Evolutionary conservation across 139 green algal species (phyloP).

Genomic region (Picochlorum costavermella): DNA sequence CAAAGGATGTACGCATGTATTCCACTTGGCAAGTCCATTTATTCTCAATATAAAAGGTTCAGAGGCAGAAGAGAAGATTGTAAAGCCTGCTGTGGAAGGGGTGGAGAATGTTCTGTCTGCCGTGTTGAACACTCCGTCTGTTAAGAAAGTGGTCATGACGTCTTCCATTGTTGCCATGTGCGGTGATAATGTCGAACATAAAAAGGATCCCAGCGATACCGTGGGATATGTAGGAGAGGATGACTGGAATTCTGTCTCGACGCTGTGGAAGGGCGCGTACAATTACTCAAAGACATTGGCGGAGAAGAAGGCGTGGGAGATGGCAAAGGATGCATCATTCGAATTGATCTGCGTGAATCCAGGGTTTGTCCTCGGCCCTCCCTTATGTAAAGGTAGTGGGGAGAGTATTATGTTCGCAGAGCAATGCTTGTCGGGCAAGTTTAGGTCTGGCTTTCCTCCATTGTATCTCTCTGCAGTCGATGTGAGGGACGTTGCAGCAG

Average conservation of each 20-base stretch:
- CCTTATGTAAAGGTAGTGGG: constrained; percentile 14
- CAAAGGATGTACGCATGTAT: constrained; percentile 44
- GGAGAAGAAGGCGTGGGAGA: constrained; percentile 55
- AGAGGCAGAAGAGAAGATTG: constrained; percentile 33
- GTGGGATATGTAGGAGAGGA: constrained; percentile 44
- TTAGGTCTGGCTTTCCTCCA: constrained; percentile 14
- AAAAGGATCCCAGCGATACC: constrained; percentile 5
- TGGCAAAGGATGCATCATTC: constrained; percentile 40
- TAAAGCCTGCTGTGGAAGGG: constrained; percentile 54
- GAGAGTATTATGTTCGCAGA: constrained; percentile 26
- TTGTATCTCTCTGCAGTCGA: constrained; percentile 27
- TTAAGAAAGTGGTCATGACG: constrained; percentile 57
- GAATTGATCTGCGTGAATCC: constrained; percentile 63
- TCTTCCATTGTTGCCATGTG: constrained; percentile 52
- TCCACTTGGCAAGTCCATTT: constrained; percentile 69
- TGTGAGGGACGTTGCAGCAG: constrained; percentile 41
- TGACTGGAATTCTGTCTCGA: constrained; percentile 64
- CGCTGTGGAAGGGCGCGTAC: constrained; percentile 52
- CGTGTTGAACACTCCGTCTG: constrained; percentile 31
- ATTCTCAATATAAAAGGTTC: constrained; percentile 32
- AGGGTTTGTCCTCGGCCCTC: constrained; percentile 59
- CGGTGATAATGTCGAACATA: constrained; percentile 16
- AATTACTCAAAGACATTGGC: constrained; percentile 64
- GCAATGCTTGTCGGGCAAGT: constrained; percentile 32
- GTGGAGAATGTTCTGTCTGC: constrained; percentile 48